Conservation (phyloP, 768 basidiomycete genomes). For the Tulasnella sp. region DNA sequence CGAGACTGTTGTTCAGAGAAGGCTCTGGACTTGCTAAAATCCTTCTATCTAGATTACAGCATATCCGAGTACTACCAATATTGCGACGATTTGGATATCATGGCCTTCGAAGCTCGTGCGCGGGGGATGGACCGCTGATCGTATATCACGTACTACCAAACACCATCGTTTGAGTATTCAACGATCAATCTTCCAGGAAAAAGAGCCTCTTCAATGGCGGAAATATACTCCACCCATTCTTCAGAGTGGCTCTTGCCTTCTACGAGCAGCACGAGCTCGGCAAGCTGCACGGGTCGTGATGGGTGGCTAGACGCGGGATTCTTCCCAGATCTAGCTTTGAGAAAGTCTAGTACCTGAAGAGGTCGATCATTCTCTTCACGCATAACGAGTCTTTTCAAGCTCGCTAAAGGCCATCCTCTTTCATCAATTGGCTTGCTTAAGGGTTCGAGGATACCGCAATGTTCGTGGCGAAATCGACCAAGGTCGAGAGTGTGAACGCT, state of each 20-base stretch:
- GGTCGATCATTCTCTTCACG: background rate
- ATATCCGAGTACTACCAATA: too few species aligned
- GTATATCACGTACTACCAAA: too few species aligned
- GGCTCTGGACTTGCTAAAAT: too few species aligned
- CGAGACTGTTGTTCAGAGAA: too few species aligned
- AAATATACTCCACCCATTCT: background rate
- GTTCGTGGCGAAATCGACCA: background rate
- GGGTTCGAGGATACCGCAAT: background rate
- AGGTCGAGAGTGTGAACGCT: background rate
- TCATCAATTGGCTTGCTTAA: background rate
- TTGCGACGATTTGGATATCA: background rate
- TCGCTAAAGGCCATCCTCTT: background rate
- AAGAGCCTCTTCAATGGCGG: background rate
- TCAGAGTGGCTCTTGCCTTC: background rate
- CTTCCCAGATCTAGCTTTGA: background rate
- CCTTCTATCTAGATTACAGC: too few species aligned
- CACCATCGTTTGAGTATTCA: background rate
- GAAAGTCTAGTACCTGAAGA: background rate
- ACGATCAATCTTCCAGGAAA: background rate
- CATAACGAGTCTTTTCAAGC: background rate
- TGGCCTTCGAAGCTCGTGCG: background rate
- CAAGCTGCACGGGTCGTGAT: background rate
- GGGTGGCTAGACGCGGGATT: background rate
- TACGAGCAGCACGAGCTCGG: background rate
- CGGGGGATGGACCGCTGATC: too few species aligned